These are phyloP conservation scores for Noccaea caerulescens DNA, from an alignment of 345 rosid species.

Conservation along the genomic window DNA sequence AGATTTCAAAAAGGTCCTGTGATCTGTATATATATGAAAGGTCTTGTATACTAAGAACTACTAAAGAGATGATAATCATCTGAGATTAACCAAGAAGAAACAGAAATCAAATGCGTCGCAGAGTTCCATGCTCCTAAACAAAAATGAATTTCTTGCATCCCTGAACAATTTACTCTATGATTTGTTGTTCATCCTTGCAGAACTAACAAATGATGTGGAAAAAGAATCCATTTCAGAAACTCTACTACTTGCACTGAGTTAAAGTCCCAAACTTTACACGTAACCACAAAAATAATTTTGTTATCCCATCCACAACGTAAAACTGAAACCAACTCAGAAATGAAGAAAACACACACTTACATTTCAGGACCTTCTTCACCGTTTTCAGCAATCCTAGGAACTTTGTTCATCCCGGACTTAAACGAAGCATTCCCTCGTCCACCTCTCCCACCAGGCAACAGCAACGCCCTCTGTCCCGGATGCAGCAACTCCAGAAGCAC, in stretches of 20 bases:
- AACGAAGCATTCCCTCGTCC: slow-evolving; percentile 96
- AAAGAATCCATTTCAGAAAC: neutral
- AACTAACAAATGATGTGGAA: slow-evolving; percentile 1
- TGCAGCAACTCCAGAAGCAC: slow-evolving; percentile 80
- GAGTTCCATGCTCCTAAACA: slow-evolving; percentile 7
- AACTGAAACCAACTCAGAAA: slow-evolving; percentile 15
- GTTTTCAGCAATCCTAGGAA: slow-evolving; percentile 89
- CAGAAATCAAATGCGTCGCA: neutral
- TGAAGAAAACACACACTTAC: slow-evolving; percentile 53
- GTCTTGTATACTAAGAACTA: neutral
- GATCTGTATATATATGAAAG: neutral
- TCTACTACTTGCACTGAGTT: slow-evolving; percentile 2
- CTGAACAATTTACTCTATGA: neutral
- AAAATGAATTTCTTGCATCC: slow-evolving; percentile 1
- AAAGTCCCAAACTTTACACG: slow-evolving; percentile 25
- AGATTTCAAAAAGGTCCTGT: neutral
- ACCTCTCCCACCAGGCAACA: slow-evolving; percentile 93
- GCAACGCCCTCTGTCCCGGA: slow-evolving; percentile 79
- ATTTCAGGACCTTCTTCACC: slow-evolving; percentile 97
- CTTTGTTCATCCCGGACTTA: slow-evolving; percentile 79
- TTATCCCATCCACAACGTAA: slow-evolving; percentile 13
- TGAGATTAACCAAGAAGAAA: neutral
- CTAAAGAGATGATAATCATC: neutral
- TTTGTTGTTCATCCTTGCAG: slow-evolving; percentile 19
- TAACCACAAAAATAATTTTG: neutral